Evolutionary conservation across 805 yeast species (phyloP), one percentile per base, ranked within the genome.

Genomic region (Yarrowia sp.): DNA sequence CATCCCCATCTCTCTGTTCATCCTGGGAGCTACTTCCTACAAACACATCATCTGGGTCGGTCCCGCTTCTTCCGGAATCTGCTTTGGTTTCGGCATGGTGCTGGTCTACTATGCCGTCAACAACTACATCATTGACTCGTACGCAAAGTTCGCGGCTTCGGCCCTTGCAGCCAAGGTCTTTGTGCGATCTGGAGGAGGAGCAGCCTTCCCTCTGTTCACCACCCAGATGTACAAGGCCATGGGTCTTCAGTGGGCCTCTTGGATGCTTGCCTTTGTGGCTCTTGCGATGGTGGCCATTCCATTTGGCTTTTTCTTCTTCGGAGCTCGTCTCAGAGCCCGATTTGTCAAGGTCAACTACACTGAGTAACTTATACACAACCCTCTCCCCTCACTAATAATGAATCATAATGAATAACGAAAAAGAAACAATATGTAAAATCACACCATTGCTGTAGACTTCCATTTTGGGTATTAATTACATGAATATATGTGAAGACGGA

Each of bases 91-190:
- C 66, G 86, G 86, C 22, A 79, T 83, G 74, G 76, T 84, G 36
- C 68, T 79, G 64, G 79, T 81, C 61, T 84, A 84, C 76, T 81
- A 81, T 65, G 90, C 92, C 70, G 92, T 91, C 74, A 89, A 83
- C 68, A 84, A 82, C 72, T 84, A 84, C 69, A 78, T 84, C 65
- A 81, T 91, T 71, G 97, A 91, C 74, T 87, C 96, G 38, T 90
- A 91, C 74, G 87, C 90, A 60, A 84, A 86, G 69, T 71, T 61
- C 47, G 74, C 74, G 47, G 74, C 86, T 3, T 80, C 85, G 18
- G 85, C 86, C 1, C 73, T 84, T 61, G 87, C 88, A 10, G 87
- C 84, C 22, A 83, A 83, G 68, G 83, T 85, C 4, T 80, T 84
- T 61, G 72, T 82, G 62, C 76, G 87, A 73, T 83, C 87, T 2